A percentile compares a stretch with the other conserved stretches of the same genome.
Conservation (phyloP, 73 alveolate species). For the Tetrahymena borealis region DNA sequence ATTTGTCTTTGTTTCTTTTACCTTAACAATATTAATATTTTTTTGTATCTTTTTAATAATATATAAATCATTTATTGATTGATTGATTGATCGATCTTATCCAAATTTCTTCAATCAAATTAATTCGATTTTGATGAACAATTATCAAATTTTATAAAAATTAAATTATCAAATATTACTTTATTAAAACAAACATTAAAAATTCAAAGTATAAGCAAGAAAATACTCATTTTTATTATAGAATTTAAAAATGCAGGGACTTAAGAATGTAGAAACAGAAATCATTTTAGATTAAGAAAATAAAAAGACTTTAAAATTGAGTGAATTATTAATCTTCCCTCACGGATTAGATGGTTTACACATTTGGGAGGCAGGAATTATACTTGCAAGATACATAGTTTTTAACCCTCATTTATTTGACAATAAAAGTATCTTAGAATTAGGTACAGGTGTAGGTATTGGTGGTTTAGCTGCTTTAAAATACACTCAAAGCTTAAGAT, state of each 20-base stretch:
- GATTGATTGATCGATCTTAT: too few species aligned
- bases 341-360: constrained; percentile 72
- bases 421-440: constrained; percentile 53
- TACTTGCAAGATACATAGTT: constrained; percentile 51
- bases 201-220: not conserved
- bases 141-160: too few species aligned
- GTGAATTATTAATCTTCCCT: constrained; percentile 59
- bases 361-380: constrained; percentile 76
- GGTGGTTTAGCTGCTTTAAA: constrained; percentile 60
- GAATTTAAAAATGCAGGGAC: not conserved
- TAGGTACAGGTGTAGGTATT: constrained; percentile 77
- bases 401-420: constrained; percentile 29
- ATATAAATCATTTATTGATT: too few species aligned
- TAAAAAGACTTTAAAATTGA: constrained; percentile 29
- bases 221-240: too few species aligned
- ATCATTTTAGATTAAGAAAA: not conserved
- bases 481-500: constrained; percentile 32
- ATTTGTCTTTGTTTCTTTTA: not conserved
- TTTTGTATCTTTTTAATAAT: too few species aligned
- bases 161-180: too few species aligned
- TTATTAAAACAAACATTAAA: too few species aligned
- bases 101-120: too few species aligned
- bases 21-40: not conserved
- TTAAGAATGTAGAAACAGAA: not conserved
- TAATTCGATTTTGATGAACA: too few species aligned